Conservation (phyloP, 306 rosid species). For the Benincasa hispida region DNA sequence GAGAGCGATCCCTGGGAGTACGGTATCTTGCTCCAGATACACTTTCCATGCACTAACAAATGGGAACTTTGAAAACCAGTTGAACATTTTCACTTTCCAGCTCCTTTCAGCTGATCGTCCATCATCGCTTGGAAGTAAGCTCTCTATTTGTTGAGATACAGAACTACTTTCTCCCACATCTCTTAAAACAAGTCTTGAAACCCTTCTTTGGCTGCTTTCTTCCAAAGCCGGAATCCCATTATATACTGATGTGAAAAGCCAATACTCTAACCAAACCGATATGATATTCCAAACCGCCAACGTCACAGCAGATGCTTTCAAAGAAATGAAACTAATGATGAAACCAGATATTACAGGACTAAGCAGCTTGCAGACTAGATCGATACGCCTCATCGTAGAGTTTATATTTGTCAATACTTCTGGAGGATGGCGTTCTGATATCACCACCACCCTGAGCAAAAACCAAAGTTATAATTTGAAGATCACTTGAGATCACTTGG, state of each 20-base stretch:
- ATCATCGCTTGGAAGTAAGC: conserved; percentile 14
- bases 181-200: conserved; percentile 21
- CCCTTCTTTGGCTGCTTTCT: conserved; percentile 41
- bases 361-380: conserved; percentile 64
- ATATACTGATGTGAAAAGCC: conserved; percentile 73
- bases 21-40: conserved; percentile 58
- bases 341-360: conserved; percentile 84
- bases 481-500: neutral
- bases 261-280: conserved; percentile 70
- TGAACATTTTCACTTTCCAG: conserved; percentile 6
- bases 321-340: conserved; percentile 68
- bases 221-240: conserved; percentile 61
- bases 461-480: neutral
- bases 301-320: conserved; percentile 68
- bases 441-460: conserved; percentile 63
- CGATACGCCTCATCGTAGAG: conserved; percentile 64
- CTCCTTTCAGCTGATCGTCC: conserved; percentile 9
- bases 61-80: conserved; percentile 30
- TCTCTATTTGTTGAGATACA: conserved; percentile 18
- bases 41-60: conserved; percentile 65
- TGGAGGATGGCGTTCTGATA: conserved; percentile 59
- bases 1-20: conserved; percentile 71
- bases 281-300: conserved; percentile 59
- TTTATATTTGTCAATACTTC: conserved; percentile 55
- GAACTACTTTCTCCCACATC: conserved; percentile 14